Conservation (phyloP, 768 basidiomycete species). For the Mycena venus region DNA sequence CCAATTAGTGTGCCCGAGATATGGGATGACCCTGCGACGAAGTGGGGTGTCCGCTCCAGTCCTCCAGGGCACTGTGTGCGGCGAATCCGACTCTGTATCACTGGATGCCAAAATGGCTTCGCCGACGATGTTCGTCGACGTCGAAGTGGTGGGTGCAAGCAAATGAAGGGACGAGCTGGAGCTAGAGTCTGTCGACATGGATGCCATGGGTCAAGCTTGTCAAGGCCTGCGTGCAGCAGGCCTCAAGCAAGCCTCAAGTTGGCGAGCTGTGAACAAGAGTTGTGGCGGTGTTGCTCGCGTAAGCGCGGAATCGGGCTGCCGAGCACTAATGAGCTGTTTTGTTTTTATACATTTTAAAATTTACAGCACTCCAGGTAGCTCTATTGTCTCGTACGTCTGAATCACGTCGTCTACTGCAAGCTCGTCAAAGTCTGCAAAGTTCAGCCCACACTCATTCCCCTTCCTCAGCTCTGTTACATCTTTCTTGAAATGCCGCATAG, state of each 20-base stretch:
- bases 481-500: conserved; percentile 89
- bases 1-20: conserved; percentile 29
- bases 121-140: conserved; percentile 31
- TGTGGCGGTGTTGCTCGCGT: not conserved
- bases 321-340: conserved; percentile 4
- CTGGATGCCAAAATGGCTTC: conserved; percentile 22
- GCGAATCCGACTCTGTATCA: conserved; percentile 25
- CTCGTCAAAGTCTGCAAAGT: conserved; percentile 78
- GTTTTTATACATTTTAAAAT: conserved; percentile 22
- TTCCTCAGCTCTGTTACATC: conserved; percentile 91
- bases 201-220: too few species aligned
- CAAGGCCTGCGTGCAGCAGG: conserved; percentile 4
- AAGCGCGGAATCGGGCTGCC: too few species aligned
- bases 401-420: conserved; percentile 85
- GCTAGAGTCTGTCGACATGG: conserved; percentile 26
- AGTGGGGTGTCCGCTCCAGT: conserved; percentile 20
- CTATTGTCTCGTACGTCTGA: conserved; percentile 82
- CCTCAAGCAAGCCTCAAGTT: not conserved
- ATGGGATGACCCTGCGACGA: conserved; percentile 2
- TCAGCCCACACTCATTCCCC: conserved; percentile 93
- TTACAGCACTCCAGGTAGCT: conserved; percentile 79
- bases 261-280: not conserved
- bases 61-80: conserved; percentile 26
- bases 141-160: conserved; percentile 17
- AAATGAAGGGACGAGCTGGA: conserved; percentile 5